A percentile compares a stretch with the other conserved stretches of the same genome.
phyloP scores from a whole-genome alignment of 192 early-diverging fungal species.

The Backusella circina region DNA sequence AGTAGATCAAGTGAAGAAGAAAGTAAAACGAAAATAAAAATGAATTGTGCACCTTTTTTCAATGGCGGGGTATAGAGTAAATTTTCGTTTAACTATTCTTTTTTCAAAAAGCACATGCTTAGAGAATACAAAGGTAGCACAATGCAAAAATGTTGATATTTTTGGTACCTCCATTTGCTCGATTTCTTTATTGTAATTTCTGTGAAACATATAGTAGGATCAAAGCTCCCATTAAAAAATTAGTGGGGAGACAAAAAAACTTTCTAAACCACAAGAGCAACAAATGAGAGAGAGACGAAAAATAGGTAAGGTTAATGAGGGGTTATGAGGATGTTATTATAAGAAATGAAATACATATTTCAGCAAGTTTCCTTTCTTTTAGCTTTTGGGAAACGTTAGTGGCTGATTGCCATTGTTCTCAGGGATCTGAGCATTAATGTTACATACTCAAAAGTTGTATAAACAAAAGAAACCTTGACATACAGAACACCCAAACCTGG shows the following conservation, averaged over 20 bases:
- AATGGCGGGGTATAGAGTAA: neutral
- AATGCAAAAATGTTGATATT: neutral
- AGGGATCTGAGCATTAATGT: neutral
- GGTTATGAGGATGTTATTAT: neutral
- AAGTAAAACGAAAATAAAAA: neutral
- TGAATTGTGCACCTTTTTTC: neutral
- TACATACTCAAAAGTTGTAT: neutral
- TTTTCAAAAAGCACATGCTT: slow-evolving; percentile 2
- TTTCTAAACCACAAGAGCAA: neutral
- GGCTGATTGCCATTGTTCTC: neutral
- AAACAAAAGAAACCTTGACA: neutral
- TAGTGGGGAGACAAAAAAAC: neutral
- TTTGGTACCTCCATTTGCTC: neutral
- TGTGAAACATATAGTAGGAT: neutral
- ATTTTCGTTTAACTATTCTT: neutral
- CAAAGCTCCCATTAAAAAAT: neutral
- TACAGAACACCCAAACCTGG: neutral
- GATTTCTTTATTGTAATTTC: neutral
- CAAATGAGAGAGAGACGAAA: neutral
- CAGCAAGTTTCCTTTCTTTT: neutral
- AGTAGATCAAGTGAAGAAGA: slow-evolving; percentile 1
- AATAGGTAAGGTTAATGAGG: neutral
- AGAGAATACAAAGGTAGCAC: neutral
- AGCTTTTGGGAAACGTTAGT: neutral
- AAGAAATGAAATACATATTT: neutral